A percentile compares a stretch with the other conserved stretches of the same genome.
Conservation (phyloP, 768 basidiomycete species). For the Rhodotorula kratochvilovae region DNA sequence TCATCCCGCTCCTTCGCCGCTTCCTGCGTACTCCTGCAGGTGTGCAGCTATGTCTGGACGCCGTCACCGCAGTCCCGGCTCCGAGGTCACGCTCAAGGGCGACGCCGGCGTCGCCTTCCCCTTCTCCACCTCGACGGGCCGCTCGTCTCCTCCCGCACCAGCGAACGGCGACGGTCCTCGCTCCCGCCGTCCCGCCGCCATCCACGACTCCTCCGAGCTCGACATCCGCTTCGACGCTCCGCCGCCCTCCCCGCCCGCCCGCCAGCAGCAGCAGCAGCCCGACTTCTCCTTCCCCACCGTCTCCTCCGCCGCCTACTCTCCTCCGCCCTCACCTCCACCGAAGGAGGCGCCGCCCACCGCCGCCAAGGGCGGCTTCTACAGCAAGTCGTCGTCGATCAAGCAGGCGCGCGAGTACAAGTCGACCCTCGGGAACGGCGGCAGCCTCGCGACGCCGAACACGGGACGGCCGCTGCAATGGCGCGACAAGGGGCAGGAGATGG, state of each 20-base stretch:
- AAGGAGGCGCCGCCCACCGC: conserved; percentile 3
- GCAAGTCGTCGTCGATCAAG: conserved; percentile 30
- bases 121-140: conserved; percentile 7
- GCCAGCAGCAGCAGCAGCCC: conserved; percentile 8
- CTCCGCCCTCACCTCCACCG: conserved; percentile 20
- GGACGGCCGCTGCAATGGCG: conserved; percentile 23
- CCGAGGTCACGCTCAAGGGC: conserved; percentile 31
- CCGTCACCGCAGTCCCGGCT: conserved; percentile 12
- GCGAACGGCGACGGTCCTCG: conserved; percentile 1
- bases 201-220: conserved; percentile 4
- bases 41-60: neutral
- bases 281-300: conserved; percentile 25
- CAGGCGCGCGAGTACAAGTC: conserved; percentile 9
- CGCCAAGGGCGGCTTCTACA: conserved; percentile 24
- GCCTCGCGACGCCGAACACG: too few relatives aligned
- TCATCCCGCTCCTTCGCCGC: neutral
- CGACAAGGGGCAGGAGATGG: conserved; percentile 31
- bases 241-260: neutral
- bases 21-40: neutral
- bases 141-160: conserved; percentile 1
- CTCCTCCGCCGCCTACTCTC: conserved; percentile 7
- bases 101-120: conserved; percentile 5
- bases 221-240: conserved; percentile 24
- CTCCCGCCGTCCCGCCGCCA: conserved; percentile 16
- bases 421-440: neutral